phyloP scores from a whole-genome alignment of 139 green algal species.

The Volvox reticuliferus region DNA sequence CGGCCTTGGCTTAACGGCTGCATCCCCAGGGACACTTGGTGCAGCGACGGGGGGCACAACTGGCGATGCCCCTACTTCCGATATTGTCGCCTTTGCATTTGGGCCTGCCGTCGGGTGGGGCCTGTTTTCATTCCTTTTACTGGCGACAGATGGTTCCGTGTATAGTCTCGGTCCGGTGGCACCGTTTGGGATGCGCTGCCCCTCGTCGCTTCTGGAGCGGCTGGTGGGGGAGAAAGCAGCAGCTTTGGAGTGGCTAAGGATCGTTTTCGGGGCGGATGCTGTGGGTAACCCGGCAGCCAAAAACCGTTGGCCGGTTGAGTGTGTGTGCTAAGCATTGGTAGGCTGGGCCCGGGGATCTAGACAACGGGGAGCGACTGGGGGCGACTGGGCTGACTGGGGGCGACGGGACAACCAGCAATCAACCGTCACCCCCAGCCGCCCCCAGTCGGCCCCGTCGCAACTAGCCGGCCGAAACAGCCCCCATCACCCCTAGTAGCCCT shows the following conservation, averaged over 20 bases:
- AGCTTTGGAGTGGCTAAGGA: constrained; percentile 15
- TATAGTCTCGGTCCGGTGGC: constrained; percentile 71
- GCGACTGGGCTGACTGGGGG: too few relatives aligned
- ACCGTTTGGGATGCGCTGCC: constrained; percentile 61
- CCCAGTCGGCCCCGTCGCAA: too few relatives aligned
- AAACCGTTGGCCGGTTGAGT: constrained; percentile 32
- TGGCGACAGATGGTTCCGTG: constrained; percentile 60
- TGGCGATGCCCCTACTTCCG: constrained; percentile 12
- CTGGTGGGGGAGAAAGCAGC: constrained; percentile 16
- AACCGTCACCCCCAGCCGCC: too few relatives aligned
- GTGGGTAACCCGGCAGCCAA: background rate
- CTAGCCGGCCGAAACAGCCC: too few relatives aligned
- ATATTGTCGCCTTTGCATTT: constrained; percentile 66
- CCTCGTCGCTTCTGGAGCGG: constrained; percentile 21
- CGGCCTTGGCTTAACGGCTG: background rate
- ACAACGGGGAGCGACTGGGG: too few relatives aligned
- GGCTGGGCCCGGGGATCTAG: too few relatives aligned
- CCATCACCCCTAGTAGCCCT: too few relatives aligned
- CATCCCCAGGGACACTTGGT: background rate
- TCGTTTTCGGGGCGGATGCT: constrained; percentile 17
- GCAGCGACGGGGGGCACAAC: background rate
- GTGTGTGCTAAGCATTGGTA: too few relatives aligned
- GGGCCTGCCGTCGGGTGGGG: constrained; percentile 64
- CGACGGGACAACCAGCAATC: too few relatives aligned
- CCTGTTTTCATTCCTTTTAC: constrained; percentile 60